Conservation (phyloP, 2,329 filamentous ascomycete species). For the Uncinocarpus reesii region DNA sequence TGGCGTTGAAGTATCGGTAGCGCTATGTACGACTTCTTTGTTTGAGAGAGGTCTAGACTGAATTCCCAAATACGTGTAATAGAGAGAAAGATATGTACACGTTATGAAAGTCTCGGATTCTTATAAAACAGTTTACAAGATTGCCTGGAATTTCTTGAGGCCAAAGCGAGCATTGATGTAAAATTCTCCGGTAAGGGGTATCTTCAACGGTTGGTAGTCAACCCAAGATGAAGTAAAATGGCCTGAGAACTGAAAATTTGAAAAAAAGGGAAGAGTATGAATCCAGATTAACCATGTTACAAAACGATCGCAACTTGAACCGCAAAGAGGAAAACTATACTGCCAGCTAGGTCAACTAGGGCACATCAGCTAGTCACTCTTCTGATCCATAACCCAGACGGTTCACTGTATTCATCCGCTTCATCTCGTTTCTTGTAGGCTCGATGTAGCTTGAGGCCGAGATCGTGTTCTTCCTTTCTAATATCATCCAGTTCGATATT, state of each 20-base stretch:
- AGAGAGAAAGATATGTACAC: constrained; percentile 1
- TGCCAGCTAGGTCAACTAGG: background rate
- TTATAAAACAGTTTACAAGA: background rate
- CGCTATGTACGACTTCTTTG: background rate
- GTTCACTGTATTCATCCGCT: constrained; percentile 37
- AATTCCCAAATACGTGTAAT: background rate
- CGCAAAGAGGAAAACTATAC: constrained; percentile 4
- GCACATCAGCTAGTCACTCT: constrained; percentile 54
- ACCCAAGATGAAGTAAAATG: background rate
- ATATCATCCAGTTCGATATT: constrained; percentile 61
- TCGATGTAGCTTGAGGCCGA: constrained; percentile 63
- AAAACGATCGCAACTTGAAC: constrained; percentile 1
- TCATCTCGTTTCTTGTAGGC: constrained; percentile 66
- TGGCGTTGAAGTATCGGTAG: background rate
- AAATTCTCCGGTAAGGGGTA: background rate
- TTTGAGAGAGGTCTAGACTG: background rate
- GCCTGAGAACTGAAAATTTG: background rate
- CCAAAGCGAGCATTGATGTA: background rate
- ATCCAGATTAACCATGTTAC: no score
- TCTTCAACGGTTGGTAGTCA: background rate
- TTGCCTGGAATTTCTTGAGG: background rate
- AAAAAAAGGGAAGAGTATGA: constrained; percentile 6
- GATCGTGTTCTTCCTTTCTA: constrained; percentile 64
- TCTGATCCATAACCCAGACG: constrained; percentile 66
- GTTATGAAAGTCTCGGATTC: background rate